Evolutionary conservation across 495 filamentous ascomycete genomes (phyloP), one percentile per base, ranked within the genome.

Genomic region (Penicillium silybi): DNA sequence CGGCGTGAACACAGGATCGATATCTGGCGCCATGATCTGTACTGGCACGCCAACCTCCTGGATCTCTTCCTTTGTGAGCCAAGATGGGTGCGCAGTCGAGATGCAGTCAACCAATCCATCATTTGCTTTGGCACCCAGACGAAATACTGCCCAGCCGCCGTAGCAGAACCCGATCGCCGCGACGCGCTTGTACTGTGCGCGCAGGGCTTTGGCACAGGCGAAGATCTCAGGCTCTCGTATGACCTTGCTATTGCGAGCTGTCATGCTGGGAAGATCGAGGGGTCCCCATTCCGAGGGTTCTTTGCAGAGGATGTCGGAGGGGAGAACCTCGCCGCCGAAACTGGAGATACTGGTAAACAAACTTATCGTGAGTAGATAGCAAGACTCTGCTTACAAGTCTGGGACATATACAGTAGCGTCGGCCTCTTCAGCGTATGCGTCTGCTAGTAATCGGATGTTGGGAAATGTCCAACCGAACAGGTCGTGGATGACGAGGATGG

Each of bases 101-200:
- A 85, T 68, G 44, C 65, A 74, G 54, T 85, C 80, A n/a, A 87
- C 72, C n/a, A 86, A 61, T 1, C 25, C 35, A 6, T 53, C 23
- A 38, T 69, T 68, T 2, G 61, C 65, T 5, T 49, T 61, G 4
- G 46, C 53, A 1, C 58, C 58, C 10, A 61, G 26, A 17, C 58
- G 58, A 42, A 61, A 61, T 13, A 54, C 54, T 3, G 48, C 73
- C 79, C 1, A 85, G 67, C 34, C 73, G 62, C 58, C 79, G 77
- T 20, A 72, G 69, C 84, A 86, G 62, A 75, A 85, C 4, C 83
- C 82, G 17, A 85, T 63, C 2, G 80, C 81, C 7, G 70, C 82
- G 29, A 84, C 52, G 35, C 66, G 70, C 32, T 62, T 63, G 58
- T 74, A 69, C 23, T 69, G 46, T 6, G 26, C 27, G 5, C 72